Conservation (phyloP, 1,139 yeast genomes). For the Geotrichum citri-aurantii region DNA sequence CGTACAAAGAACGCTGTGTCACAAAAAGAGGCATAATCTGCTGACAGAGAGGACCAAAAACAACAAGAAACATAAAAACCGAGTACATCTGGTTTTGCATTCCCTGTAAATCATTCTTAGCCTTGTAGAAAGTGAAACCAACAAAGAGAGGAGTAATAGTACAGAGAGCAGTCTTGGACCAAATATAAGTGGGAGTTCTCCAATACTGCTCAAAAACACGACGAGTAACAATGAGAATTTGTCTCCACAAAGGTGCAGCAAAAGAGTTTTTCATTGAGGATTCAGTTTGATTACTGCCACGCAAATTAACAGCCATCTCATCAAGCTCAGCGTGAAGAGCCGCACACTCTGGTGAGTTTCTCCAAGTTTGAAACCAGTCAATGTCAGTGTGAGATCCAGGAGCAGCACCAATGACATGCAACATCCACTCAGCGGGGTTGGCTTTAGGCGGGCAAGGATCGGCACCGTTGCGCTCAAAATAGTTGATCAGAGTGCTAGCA, state of each 20-base stretch:
- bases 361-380: constrained; percentile 65
- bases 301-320: constrained; percentile 24
- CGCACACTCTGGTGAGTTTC: constrained; percentile 48
- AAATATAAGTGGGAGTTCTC: constrained; percentile 70
- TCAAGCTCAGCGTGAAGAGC: constrained; percentile 37
- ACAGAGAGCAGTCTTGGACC: constrained; percentile 57
- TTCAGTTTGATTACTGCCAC: constrained; percentile 16
- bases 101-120: constrained; percentile 49
- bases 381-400: constrained; percentile 65
- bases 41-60: constrained; percentile 58
- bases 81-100: constrained; percentile 49
- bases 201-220: constrained; percentile 59
- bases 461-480: constrained; percentile 68
- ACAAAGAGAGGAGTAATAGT: constrained; percentile 52
- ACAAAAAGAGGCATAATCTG: constrained; percentile 72
- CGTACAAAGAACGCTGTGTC: constrained; percentile 70
- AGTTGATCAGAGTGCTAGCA: constrained; percentile 54
- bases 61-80: constrained; percentile 60
- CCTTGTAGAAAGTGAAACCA: constrained; percentile 71
- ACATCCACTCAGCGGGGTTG: constrained; percentile 82
- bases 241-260: constrained; percentile 45
- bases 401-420: constrained; percentile 74
- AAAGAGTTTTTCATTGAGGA: constrained; percentile 21
- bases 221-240: constrained; percentile 47
- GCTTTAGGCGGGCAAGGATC: constrained; percentile 59